Percentiles rank a stretch among this genome's conserved stretches.
phyloP scores from a whole-genome alignment of 306 rosid species.

The Castanopsis chinensis region DNA sequence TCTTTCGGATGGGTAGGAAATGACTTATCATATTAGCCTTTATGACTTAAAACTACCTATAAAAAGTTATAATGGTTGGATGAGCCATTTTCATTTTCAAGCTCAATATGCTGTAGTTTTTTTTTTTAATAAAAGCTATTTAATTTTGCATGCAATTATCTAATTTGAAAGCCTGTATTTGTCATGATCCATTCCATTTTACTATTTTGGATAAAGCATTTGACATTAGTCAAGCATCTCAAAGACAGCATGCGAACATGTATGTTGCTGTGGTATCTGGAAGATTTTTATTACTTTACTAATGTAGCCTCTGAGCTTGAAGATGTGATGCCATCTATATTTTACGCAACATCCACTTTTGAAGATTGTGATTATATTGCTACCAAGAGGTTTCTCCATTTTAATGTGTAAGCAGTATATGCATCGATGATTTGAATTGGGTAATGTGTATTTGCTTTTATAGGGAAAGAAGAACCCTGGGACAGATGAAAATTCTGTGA shows the following conservation, averaged over 20 bases:
- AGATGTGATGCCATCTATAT: background rate
- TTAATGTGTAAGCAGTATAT: background rate
- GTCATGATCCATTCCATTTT: background rate
- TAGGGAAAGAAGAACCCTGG: conserved; percentile 99
- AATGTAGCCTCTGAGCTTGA: background rate
- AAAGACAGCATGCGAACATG: background rate
- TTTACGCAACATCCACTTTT: background rate
- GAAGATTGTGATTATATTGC: background rate
- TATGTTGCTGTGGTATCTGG: background rate
- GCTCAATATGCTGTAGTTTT: background rate
- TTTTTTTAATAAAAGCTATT: background rate
- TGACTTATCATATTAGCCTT: background rate
- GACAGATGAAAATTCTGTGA: conserved; percentile 61
- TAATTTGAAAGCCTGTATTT: background rate
- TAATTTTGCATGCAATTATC: background rate
- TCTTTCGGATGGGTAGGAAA: conserved; percentile 96
- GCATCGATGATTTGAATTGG: background rate
- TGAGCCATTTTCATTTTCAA: background rate
- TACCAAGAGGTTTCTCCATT: background rate
- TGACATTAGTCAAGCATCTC: background rate
- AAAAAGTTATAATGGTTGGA: background rate
- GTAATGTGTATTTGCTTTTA: conserved; percentile 21
- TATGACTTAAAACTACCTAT: background rate
- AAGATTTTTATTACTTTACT: background rate
- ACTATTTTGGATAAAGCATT: background rate